Evolutionary conservation across 176 grass and related monocot genomes (phyloP), one percentile per base, ranked within the genome.

Genomic region (Avena sativa): DNA sequence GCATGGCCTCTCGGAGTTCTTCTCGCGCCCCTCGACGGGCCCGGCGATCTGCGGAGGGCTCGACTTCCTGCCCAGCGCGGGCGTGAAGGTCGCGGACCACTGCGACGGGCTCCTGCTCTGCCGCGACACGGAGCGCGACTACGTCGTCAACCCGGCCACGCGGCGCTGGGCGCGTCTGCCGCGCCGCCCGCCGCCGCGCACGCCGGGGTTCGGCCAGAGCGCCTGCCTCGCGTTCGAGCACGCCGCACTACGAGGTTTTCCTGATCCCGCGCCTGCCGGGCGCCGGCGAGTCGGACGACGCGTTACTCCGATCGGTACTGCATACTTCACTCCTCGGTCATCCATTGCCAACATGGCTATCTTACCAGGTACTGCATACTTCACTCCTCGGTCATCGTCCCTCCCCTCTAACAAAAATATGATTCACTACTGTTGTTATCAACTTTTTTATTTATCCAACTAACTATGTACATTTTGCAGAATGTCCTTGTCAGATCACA

Each of bases 91-190:
- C 47, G 5, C n/a, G 12, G 72, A 75, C 47, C 72, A 75, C 47
- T 51, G 72, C 47, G 16, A 75, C 21, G 47, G 72, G 12, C 72
- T 75, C 72, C 11, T 75, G 47, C 72, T 75, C 20, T 75, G 44
- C 47, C 1, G 5, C 4, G 46, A 72, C 11, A 0, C 13, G 20
- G 12, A 6, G 72, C 12, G 21, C 21, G 23, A 26, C 5, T 51
- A n/a, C 72, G 72, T 75, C 21, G 72, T 25, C 47, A 75, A 75
- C 47, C 72, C 72, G 32, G 38, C 59, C 38, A 80, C 40, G 40
- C 78, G 40, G 21, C 58, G 59, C 21, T 80, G 59, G 78, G 43
- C 78, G 13, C 38, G n/a, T n/a, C 21, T 65, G 28, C 66, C 66
- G 15, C 34, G 34, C 4, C 34, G 66, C 1, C 66, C 66, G 15